These are phyloP conservation scores for Cercophora scortea DNA, from an alignment of 495 filamentous ascomycete genomes.

Conservation along the genomic window DNA sequence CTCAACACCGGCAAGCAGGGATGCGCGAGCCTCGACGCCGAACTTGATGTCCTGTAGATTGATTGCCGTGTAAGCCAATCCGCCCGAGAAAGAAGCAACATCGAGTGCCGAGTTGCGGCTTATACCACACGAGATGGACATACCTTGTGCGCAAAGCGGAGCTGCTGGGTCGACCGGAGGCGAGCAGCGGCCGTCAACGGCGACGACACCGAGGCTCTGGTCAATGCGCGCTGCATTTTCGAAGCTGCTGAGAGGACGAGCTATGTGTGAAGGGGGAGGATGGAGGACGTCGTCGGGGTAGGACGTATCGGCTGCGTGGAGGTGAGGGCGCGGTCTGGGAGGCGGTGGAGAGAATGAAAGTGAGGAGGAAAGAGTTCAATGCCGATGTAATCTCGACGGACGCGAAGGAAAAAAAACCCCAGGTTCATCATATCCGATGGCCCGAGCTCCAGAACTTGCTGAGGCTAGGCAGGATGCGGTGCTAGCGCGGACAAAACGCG, in stretches of 20 bases:
- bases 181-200: slow-evolving; percentile 41
- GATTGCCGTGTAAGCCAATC: slow-evolving; percentile 3
- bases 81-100: neutral
- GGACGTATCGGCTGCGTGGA: too few relatives aligned
- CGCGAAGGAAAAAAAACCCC: slow-evolving; percentile 19
- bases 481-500: slow-evolving; percentile 10
- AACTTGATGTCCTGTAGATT: slow-evolving; percentile 83
- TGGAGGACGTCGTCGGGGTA: slow-evolving; percentile 10
- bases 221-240: slow-evolving; percentile 41
- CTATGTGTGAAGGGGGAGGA: slow-evolving; percentile 4
- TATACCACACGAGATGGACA: slow-evolving; percentile 13
- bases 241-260: neutral
- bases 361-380: slow-evolving; percentile 1
- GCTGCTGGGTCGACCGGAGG: slow-evolving; percentile 67
- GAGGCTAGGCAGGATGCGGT: slow-evolving; percentile 10
- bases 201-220: slow-evolving; percentile 61
- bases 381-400: slow-evolving; percentile 5
- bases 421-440: slow-evolving; percentile 15
- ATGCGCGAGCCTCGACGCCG: slow-evolving; percentile 85
- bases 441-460: slow-evolving; percentile 19
- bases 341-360: slow-evolving; percentile 1
- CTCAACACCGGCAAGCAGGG: slow-evolving; percentile 89
- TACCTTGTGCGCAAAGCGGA: slow-evolving; percentile 93
- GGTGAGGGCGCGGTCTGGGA: neutral
- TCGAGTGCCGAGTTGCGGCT: neutral